Evolutionary conservation across 148 eudicot species (phyloP).

Genomic region (Rhododendron ferrugineum): DNA sequence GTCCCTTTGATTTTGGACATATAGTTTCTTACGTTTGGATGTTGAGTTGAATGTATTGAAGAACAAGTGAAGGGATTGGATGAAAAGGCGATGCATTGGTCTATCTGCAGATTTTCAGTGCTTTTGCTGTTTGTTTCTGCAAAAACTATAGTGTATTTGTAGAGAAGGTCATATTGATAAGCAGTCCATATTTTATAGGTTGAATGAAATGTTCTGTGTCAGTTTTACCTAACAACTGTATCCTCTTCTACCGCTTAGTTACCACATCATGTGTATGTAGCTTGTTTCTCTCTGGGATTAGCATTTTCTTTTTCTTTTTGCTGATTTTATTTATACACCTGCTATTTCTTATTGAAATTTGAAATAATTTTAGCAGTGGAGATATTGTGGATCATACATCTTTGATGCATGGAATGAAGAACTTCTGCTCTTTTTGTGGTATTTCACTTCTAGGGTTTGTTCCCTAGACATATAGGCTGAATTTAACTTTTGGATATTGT

Average conservation of each 20-base stretch:
- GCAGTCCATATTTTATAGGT: conserved; percentile 47
- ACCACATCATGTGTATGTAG: not conserved
- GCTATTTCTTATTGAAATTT: not conserved
- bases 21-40: not conserved
- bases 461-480: not conserved
- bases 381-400: not conserved
- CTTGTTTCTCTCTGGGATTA: not conserved
- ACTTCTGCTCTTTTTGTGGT: not conserved
- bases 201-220: conserved; percentile 36
- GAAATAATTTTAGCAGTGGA: not conserved
- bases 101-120: conserved; percentile 39
- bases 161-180: conserved; percentile 44
- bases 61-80: not conserved
- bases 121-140: conserved; percentile 58
- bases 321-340: not conserved
- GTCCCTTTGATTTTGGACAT: not conserved
- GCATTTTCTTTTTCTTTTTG: not conserved
- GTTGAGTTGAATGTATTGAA: not conserved
- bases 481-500: not conserved
- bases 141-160: conserved; percentile 29
- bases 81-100: not conserved
- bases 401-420: not conserved
- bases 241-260: conserved; percentile 29
- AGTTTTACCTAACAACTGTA: conserved; percentile 59
- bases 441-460: not conserved